phyloP scores from a whole-genome alignment of 441 rosid genomes.

The Corymbia calophylla region DNA sequence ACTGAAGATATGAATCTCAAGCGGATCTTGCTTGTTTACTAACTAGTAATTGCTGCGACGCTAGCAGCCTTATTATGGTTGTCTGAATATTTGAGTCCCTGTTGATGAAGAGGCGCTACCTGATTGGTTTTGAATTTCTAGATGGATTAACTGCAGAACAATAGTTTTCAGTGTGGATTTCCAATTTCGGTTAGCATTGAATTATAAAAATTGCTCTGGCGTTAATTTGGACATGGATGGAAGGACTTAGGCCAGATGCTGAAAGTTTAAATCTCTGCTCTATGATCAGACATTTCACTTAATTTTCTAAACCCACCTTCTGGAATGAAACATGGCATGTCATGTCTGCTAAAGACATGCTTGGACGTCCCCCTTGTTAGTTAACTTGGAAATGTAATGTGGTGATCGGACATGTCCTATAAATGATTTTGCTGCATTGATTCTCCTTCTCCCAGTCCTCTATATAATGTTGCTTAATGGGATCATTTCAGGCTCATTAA shows the following conservation, averaged over 20 bases:
- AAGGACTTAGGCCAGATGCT: background rate
- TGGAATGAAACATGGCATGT: background rate
- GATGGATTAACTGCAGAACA: background rate
- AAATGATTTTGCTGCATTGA: background rate
- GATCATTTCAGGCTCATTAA: constrained; percentile 68
- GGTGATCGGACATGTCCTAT: background rate
- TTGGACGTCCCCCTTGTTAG: background rate
- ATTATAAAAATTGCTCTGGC: background rate
- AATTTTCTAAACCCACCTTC: background rate
- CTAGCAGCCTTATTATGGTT: background rate
- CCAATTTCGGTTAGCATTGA: background rate
- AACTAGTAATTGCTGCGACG: background rate
- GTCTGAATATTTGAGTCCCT: background rate
- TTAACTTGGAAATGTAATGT: background rate
- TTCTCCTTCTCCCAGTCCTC: background rate
- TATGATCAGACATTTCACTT: background rate
- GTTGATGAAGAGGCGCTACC: background rate
- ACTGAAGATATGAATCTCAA: background rate
- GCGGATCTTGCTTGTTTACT: background rate
- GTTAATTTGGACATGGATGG: background rate
- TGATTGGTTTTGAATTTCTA: background rate
- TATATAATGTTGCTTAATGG: background rate
- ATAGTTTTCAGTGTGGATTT: background rate
- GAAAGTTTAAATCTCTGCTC: background rate
- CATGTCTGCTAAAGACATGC: background rate